Conservation (phyloP, 805 yeast species). For the Candida namnaoensis region DNA sequence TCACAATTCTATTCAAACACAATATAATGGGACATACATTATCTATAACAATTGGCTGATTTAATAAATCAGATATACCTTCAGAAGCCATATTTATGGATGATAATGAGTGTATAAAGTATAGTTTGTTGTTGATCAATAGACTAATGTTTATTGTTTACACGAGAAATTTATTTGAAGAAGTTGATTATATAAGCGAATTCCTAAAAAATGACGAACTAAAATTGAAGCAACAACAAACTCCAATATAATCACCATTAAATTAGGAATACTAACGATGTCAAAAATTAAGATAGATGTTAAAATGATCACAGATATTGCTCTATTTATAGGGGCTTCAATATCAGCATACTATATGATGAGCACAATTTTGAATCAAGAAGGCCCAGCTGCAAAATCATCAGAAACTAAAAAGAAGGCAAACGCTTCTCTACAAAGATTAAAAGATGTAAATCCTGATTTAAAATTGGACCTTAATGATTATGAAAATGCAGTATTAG, state of each 20-base stretch:
- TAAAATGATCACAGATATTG: slow-evolving; percentile 34
- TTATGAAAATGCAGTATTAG: slow-evolving; percentile 73
- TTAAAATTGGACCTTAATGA: slow-evolving; percentile 45
- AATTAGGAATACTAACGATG: slow-evolving; percentile 7
- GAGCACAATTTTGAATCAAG: slow-evolving; percentile 31
- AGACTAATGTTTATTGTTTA: no score
- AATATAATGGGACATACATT: slow-evolving; percentile 27
- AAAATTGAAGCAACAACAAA: no score
- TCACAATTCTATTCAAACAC: not conserved
- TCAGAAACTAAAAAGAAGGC: slow-evolving; percentile 57
- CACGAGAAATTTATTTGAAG: no score
- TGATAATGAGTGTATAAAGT: no score
- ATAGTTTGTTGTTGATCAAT: no score
- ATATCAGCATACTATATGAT: slow-evolving; percentile 61
- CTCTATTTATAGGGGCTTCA: slow-evolving; percentile 53
- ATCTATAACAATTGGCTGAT: slow-evolving; percentile 73
- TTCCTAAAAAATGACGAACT: no score
- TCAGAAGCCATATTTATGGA: no score
- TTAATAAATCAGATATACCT: slow-evolving; percentile 23
- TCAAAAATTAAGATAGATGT: slow-evolving; percentile 25
- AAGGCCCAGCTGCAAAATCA: slow-evolving; percentile 38
- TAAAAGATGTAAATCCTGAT: slow-evolving; percentile 53
- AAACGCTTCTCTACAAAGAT: slow-evolving; percentile 43
- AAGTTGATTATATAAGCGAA: no score
- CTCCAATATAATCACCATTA: no score